Percentiles rank a stretch among this genome's conserved stretches.
These are phyloP conservation scores for Senecio squalidus DNA, from an alignment of 140 eudicot genomes.

Conservation along the genomic window DNA sequence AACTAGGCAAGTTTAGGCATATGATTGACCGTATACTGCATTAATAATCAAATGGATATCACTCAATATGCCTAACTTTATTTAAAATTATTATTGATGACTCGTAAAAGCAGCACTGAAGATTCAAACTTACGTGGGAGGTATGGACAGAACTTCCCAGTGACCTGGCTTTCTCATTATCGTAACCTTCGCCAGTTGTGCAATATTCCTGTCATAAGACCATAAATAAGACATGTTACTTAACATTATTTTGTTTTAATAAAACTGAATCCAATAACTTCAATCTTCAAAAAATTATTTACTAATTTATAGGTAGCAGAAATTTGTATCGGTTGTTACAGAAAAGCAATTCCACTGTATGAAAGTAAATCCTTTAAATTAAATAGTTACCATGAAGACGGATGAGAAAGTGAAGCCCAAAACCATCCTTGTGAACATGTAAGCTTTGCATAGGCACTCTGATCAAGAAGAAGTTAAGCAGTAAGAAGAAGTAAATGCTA, in stretches of 20 bases:
- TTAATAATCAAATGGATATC: neutral
- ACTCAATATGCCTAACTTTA: neutral
- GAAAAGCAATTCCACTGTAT: neutral
- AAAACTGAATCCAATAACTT: neutral
- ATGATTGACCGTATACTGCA: conserved; percentile 79
- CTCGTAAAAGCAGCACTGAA: neutral
- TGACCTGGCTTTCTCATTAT: conserved; percentile 64
- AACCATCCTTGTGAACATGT: conserved; percentile 90
- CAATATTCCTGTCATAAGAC: conserved; percentile 48
- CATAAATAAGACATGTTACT: conserved; percentile 7
- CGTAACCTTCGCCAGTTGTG: conserved; percentile 58
- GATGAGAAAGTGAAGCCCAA: conserved; percentile 76
- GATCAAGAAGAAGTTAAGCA: neutral
- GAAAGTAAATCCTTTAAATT: neutral
- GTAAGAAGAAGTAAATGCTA: conserved; percentile 6
- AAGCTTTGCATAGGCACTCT: conserved; percentile 82
- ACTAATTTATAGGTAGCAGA: neutral
- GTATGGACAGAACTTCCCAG: conserved; percentile 63
- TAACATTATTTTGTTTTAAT: neutral
- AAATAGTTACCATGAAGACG: conserved; percentile 53
- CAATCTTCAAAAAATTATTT: neutral
- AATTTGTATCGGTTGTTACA: neutral
- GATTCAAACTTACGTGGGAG: conserved; percentile 39
- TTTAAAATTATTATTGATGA: no score
- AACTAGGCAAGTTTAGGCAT: conserved; percentile 91